A percentile compares a stretch with the other conserved stretches of the same genome.
Evolutionary conservation across 371 early-diverging fungal genomes (phyloP).

Genomic region (Syncephalastrum contaminatum): DNA sequence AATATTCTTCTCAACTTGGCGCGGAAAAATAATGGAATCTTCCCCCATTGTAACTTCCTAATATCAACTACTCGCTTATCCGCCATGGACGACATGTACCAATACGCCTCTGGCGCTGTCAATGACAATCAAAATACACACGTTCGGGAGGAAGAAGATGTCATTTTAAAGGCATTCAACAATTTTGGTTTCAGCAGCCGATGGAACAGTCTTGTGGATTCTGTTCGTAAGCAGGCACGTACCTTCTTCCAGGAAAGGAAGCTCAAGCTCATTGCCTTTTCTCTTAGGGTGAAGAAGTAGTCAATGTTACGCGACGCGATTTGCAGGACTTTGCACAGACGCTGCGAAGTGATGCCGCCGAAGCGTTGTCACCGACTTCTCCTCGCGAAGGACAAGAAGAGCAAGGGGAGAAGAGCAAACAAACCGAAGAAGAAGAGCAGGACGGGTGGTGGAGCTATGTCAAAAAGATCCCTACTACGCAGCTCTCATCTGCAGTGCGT

Average conservation of each 20-base stretch:
- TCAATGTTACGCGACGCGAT: constrained; percentile 46
- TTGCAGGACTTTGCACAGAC: constrained; percentile 47
- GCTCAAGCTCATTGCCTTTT: background rate
- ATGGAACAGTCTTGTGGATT: constrained; percentile 35
- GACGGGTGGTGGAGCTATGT: constrained; percentile 6
- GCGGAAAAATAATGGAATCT: too few species aligned
- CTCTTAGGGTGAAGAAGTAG: constrained; percentile 42
- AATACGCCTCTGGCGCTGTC: constrained; percentile 37
- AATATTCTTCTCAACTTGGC: too few species aligned
- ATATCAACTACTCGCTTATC: background rate
- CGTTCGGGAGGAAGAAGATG: constrained; percentile 37
- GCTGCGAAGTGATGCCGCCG: constrained; percentile 37
- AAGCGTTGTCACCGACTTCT: constrained; percentile 14
- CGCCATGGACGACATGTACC: constrained; percentile 38
- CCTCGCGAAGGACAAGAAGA: constrained; percentile 14
- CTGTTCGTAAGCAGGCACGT: constrained; percentile 43
- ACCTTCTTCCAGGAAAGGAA: too few species aligned
- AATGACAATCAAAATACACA: constrained; percentile 15
- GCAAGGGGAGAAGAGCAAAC: background rate
- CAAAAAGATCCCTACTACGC: constrained; percentile 12
- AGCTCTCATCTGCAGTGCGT: constrained; percentile 22
- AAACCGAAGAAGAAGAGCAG: background rate
- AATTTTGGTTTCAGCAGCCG: constrained; percentile 44
- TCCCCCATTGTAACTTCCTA: too few species aligned
- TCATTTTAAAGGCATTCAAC: constrained; percentile 41